Conservation (phyloP, 352 stramenopile species). For the Pseudoperonospora humuli region DNA sequence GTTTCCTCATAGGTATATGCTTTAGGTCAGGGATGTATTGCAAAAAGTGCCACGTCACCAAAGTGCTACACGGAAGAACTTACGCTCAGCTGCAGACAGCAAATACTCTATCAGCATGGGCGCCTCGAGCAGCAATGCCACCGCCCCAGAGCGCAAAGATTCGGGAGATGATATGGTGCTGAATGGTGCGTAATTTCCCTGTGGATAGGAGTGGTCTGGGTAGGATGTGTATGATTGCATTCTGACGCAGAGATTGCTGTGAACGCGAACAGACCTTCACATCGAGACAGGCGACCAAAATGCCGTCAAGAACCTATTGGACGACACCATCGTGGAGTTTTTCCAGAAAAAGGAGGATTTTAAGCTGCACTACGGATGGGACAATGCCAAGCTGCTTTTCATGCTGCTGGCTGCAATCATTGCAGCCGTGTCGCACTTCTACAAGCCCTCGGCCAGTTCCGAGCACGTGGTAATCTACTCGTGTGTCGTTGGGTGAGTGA, state of each 20-base stretch:
- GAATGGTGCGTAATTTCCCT: slow-evolving; percentile 36
- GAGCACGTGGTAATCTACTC: slow-evolving; percentile 64
- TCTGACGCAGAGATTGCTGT: slow-evolving; percentile 2
- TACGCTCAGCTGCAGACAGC: not conserved
- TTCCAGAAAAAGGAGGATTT: slow-evolving; percentile 54
- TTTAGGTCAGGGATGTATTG: not conserved
- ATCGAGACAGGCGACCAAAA: slow-evolving; percentile 82
- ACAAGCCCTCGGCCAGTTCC: slow-evolving; percentile 44
- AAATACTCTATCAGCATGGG: slow-evolving; percentile 31
- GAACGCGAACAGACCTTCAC: slow-evolving; percentile 27
- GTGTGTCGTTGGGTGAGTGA: slow-evolving; percentile 52
- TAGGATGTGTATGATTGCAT: not conserved
- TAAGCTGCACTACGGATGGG: slow-evolving; percentile 63
- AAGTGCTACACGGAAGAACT: not conserved
- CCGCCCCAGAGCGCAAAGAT: slow-evolving; percentile 36
- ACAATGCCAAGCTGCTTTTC: slow-evolving; percentile 78
- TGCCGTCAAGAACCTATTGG: slow-evolving; percentile 80
- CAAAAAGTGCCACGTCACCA: slow-evolving; percentile 24
- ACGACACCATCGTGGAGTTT: slow-evolving; percentile 72
- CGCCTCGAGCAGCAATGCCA: slow-evolving; percentile 28
- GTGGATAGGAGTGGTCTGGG: not conserved
- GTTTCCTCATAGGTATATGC: not conserved
- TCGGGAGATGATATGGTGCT: slow-evolving; percentile 54
- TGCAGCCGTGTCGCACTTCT: slow-evolving; percentile 65
- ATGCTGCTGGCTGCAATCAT: slow-evolving; percentile 63